Conservation (phyloP, 495 filamentous ascomycete genomes). For the Penicillium subrubescens region DNA sequence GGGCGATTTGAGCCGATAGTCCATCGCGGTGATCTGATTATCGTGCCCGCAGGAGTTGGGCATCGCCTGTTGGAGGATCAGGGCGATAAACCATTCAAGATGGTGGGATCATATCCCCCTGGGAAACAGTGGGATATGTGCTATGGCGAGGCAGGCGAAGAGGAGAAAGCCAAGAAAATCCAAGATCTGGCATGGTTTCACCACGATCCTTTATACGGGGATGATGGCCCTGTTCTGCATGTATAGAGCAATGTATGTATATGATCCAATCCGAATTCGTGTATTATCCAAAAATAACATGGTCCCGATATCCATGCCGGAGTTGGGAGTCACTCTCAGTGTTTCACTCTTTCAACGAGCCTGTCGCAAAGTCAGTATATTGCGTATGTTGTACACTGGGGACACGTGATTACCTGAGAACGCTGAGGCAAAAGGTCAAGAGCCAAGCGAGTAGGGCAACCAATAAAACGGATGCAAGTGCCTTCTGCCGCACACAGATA, state of each 20-base stretch:
- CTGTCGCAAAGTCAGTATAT: constrained; percentile 32
- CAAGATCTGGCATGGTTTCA: constrained; percentile 55
- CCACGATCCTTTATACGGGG: constrained; percentile 62
- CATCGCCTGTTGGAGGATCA: constrained; percentile 63
- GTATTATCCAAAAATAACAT: background rate
- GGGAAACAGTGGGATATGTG: constrained; percentile 69
- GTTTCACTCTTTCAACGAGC: constrained; percentile 70
- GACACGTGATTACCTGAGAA: constrained; percentile 63
- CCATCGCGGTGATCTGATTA: constrained; percentile 61
- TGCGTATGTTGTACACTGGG: constrained; percentile 6
- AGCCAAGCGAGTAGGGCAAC: constrained; percentile 88
- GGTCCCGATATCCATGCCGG: background rate
- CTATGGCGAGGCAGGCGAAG: constrained; percentile 59
- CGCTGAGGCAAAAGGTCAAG: constrained; percentile 83
- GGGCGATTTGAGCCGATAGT: constrained; percentile 56
- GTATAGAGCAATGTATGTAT: constrained; percentile 22
- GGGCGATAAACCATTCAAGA: constrained; percentile 51
- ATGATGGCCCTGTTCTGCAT: constrained; percentile 52
- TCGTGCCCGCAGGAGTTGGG: constrained; percentile 67
- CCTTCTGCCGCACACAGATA: constrained; percentile 72
- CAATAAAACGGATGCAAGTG: constrained; percentile 77
- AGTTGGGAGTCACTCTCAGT: constrained; percentile 19
- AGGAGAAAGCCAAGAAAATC: constrained; percentile 51
- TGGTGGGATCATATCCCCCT: constrained; percentile 67
- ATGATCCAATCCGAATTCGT: background rate